A percentile compares a stretch with the other conserved stretches of the same genome.
Conservation (phyloP, 2,329 filamentous ascomycete genomes). For the Calonectria multiphialidica region DNA sequence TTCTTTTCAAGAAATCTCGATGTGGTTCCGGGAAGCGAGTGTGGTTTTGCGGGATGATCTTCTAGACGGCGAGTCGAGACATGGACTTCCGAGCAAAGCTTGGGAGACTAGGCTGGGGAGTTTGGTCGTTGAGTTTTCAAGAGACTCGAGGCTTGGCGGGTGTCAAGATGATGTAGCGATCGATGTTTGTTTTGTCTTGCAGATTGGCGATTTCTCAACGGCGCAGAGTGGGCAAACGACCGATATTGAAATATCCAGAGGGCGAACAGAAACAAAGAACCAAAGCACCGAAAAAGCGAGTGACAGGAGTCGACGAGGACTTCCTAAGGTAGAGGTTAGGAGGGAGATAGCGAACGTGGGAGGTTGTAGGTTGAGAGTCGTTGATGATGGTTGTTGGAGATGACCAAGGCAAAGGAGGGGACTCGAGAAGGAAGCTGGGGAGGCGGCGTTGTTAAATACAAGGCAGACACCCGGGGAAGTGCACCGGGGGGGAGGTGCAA, state of each 20-base stretch:
- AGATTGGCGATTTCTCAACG: constrained; percentile 33
- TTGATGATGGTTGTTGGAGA: constrained; percentile 42
- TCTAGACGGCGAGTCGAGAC: constrained; percentile 33
- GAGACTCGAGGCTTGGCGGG: constrained; percentile 20
- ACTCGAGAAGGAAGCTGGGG: constrained; percentile 42
- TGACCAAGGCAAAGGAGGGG: constrained; percentile 43
- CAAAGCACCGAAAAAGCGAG: constrained; percentile 72
- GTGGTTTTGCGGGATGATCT: constrained; percentile 45
- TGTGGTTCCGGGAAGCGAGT: constrained; percentile 46
- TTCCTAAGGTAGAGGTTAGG: constrained; percentile 65
- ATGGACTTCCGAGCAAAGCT: constrained; percentile 28
- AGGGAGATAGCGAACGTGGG: constrained; percentile 64
- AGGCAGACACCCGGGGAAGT: constrained; percentile 36
- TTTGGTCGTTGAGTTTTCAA: constrained; percentile 27
- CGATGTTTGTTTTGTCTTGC: constrained; percentile 33
- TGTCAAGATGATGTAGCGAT: constrained; percentile 30
- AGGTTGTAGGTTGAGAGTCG: constrained; percentile 40
- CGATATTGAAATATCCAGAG: constrained; percentile 31
- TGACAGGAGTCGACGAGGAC: constrained; percentile 82
- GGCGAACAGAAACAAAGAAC: constrained; percentile 54
- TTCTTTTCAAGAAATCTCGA: constrained; percentile 28
- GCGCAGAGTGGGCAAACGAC: constrained; percentile 33
- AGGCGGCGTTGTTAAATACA: constrained; percentile 48
- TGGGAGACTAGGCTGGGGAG: constrained; percentile 28
- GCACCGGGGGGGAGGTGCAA: constrained; percentile 30